A percentile compares a stretch with the other conserved stretches of the same genome.
Conservation (phyloP, 768 basidiomycete species). For the Termitomyces heimii region DNA sequence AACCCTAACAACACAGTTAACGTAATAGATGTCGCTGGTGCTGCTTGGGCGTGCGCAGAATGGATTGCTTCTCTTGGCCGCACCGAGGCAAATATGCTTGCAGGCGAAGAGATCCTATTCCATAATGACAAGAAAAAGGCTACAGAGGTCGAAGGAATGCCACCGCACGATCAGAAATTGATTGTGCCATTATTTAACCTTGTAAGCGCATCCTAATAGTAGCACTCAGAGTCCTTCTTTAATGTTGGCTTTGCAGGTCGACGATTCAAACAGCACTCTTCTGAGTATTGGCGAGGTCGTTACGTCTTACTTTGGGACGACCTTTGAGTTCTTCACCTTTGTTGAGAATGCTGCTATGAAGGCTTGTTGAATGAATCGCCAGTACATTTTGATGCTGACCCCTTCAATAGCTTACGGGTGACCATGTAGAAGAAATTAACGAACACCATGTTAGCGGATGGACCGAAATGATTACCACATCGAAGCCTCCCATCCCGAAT, state of each 20-base stretch:
- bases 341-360: conserved; percentile 63
- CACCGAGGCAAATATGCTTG: conserved; percentile 52
- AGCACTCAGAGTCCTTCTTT: background rate
- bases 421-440: conserved; percentile 77
- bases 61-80: conserved; percentile 71
- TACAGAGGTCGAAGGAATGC: conserved; percentile 57
- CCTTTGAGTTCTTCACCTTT: conserved; percentile 75
- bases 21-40: conserved; percentile 73
- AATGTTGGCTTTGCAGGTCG: conserved; percentile 40
- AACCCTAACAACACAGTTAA: conserved; percentile 74
- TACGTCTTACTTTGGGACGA: conserved; percentile 70
- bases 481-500: conserved; percentile 65
- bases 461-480: conserved; percentile 73
- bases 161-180: conserved; percentile 47
- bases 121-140: conserved; percentile 69
- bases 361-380: conserved; percentile 28
- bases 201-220: conserved; percentile 31
- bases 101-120: conserved; percentile 63
- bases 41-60: conserved; percentile 65
- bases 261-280: conserved; percentile 69
- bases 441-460: conserved; percentile 78
- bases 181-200: conserved; percentile 81
- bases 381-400: background rate
- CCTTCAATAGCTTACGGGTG: conserved; percentile 55
- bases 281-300: conserved; percentile 60